Evolutionary conservation across 306 rosid species (phyloP), one percentile per base, ranked within the genome.

Genomic region (Prunus campanulata): DNA sequence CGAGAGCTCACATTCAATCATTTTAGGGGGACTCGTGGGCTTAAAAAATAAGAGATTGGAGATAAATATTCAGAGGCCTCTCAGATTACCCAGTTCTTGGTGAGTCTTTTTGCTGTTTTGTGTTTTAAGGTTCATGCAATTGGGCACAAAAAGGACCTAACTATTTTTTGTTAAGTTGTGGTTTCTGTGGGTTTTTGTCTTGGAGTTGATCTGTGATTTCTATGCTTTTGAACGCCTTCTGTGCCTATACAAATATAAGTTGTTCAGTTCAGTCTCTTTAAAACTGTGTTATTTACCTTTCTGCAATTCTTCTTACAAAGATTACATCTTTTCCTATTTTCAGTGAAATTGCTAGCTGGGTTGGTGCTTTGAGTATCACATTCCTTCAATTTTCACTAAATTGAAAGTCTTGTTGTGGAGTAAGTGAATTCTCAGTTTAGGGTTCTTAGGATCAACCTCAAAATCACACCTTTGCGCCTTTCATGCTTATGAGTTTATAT

Each of bases 1-100:
- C 84, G 54, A 62, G 72, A 86, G 85, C 91, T 86, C 82, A 48
- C 83, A 24, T 77, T 81, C 88, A 86, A 88, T 84, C 90, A 88
- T 88, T 86, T 79, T 74, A 70, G 74, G 69, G 70, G 48, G 75
- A 60, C 76, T 48, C 75, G 60, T 82, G 82, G 83, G 82, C 81
- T 72, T 74, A 39, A 44, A 6, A 50, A 74, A 48, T 48, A 75
- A 67, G 75, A 79, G 78, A 83, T 83, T 71, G 72, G 77, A 72
- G 83, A 60, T 88, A 85, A 75, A 59, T 72, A 77, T 83, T 78
- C 85, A 52, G 79, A 54, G 75, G 47, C 14, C 30, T 70, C 82
- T 74, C 78, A 50, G 68, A 66, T 74, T 78, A 74, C 73, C 55
- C 74, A 65, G 59, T 74, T 82, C 72, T 79, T 44, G 73, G 84